Conservation (phyloP, 2,329 filamentous ascomycete species). For the Knoxdaviesia proteae region DNA sequence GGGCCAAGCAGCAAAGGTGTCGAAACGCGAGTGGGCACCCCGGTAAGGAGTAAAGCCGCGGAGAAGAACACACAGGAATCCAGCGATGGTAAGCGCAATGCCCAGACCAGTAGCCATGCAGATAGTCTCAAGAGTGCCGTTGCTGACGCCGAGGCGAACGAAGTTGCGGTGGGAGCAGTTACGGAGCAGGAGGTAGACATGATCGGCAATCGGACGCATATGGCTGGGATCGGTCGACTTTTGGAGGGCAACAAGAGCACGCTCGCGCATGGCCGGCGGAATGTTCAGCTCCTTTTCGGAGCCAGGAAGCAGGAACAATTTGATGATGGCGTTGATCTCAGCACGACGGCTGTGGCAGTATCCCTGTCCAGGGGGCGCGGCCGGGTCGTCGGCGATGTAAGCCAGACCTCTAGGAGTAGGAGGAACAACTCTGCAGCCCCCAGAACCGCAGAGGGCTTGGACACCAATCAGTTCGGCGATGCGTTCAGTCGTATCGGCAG, state of each 20-base stretch:
- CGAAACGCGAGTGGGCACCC: slow-evolving; percentile 19
- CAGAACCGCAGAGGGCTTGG: slow-evolving; percentile 5
- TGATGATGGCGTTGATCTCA: slow-evolving; percentile 18
- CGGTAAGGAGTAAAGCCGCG: slow-evolving; percentile 17
- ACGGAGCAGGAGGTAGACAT: slow-evolving; percentile 22
- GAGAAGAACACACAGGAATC: slow-evolving; percentile 18
- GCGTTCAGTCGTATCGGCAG: slow-evolving; percentile 4
- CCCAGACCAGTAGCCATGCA: slow-evolving; percentile 23
- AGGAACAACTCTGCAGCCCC: neutral
- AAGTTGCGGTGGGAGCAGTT: slow-evolving; percentile 29
- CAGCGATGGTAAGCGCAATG: slow-evolving; percentile 17
- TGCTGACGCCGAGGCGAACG: slow-evolving; percentile 30
- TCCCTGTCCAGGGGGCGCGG: neutral
- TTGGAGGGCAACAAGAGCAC: slow-evolving; percentile 15
- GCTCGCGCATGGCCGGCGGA: slow-evolving; percentile 18
- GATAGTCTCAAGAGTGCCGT: slow-evolving; percentile 26
- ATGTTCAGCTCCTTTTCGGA: slow-evolving; percentile 26
- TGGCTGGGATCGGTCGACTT: slow-evolving; percentile 15
- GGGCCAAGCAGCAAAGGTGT: slow-evolving; percentile 21
- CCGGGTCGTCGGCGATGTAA: too few relatives aligned
- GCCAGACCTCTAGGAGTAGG: too few relatives aligned
- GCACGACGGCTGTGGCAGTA: slow-evolving; percentile 6
- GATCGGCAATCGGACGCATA: slow-evolving; percentile 22
- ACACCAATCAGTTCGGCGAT: slow-evolving; percentile 5
- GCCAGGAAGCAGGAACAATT: slow-evolving; percentile 18